Percentiles rank a stretch among this genome's conserved stretches.
Conservation (phyloP, 2,329 filamentous ascomycete genomes). For the Exophiala xenobiotica region DNA sequence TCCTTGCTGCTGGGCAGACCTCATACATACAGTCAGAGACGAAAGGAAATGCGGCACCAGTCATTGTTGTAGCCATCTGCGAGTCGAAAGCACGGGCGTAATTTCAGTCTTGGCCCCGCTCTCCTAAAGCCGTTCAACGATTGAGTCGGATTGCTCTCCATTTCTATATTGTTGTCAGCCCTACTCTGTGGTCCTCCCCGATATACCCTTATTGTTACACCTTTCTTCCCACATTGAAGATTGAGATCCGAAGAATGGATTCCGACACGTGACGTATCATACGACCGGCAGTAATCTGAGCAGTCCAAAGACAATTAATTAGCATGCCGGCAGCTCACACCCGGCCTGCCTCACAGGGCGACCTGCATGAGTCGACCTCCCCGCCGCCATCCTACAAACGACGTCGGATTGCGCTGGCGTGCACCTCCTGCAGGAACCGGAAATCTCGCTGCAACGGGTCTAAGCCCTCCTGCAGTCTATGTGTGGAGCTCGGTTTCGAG, state of each 20-base stretch:
- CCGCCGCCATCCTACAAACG: constrained; percentile 34
- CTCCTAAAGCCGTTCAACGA: too few relatives aligned
- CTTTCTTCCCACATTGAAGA: neutral
- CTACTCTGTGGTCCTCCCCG: too few relatives aligned
- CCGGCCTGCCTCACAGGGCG: constrained; percentile 14
- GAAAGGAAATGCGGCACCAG: too few relatives aligned
- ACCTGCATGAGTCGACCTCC: constrained; percentile 14
- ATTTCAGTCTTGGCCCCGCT: too few relatives aligned
- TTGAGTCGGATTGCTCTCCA: too few relatives aligned
- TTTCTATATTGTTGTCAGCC: too few relatives aligned
- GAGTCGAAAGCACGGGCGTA: too few relatives aligned
- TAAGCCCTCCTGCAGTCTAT: constrained; percentile 45
- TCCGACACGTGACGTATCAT: constrained; percentile 15
- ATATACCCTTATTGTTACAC: neutral
- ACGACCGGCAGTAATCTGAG: constrained; percentile 7
- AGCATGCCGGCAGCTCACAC: neutral
- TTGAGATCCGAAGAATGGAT: neutral
- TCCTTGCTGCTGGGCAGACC: too few relatives aligned
- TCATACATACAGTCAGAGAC: too few relatives aligned
- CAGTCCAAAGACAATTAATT: constrained; percentile 1
- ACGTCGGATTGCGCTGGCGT: constrained; percentile 41
- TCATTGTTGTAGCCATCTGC: too few relatives aligned
- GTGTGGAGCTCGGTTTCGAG: constrained; percentile 43
- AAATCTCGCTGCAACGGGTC: constrained; percentile 46
- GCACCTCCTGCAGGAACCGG: constrained; percentile 39